Evolutionary conservation across 176 grass and related monocot species (phyloP).

Genomic region (Saccharum spontaneum): DNA sequence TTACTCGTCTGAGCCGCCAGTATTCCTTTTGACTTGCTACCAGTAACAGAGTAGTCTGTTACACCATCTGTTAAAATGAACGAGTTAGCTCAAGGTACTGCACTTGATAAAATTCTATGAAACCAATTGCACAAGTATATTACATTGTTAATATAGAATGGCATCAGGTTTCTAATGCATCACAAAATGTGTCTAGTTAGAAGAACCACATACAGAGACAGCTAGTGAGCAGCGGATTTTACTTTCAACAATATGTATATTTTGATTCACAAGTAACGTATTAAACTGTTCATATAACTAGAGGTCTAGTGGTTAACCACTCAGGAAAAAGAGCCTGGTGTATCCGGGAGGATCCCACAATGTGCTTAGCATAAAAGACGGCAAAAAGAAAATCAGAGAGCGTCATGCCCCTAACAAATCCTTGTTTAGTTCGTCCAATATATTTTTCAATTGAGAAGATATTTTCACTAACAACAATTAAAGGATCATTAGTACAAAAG

Average conservation of each 20-base stretch:
- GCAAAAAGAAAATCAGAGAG: not conserved
- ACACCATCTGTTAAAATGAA: slow-evolving; percentile 77
- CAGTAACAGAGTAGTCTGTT: slow-evolving; percentile 95
- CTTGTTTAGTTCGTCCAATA: slow-evolving; percentile 7
- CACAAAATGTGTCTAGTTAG: not conserved
- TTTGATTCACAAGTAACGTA: slow-evolving; percentile 22
- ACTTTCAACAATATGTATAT: slow-evolving; percentile 4
- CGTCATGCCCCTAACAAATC: not conserved
- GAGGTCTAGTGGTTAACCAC: not conserved
- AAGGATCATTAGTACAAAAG: not conserved
- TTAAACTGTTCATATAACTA: not conserved
- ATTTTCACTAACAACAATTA: not conserved
- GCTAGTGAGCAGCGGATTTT: not conserved
- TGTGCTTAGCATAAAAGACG: not conserved
- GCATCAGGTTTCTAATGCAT: not conserved
- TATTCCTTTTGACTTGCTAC: slow-evolving; percentile 80
- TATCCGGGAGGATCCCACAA: not conserved
- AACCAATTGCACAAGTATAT: not conserved
- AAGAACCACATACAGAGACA: not conserved
- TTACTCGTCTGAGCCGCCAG: slow-evolving; percentile 62
- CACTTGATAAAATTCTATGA: not conserved
- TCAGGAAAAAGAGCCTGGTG: not conserved
- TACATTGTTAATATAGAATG: not conserved
- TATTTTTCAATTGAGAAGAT: not conserved
- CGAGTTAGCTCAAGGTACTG: slow-evolving; percentile 5